Percentiles rank a stretch among this genome's conserved stretches.
Evolutionary conservation across 768 basidiomycete genomes (phyloP).

Genomic region (Termitomyces eurrhizus): DNA sequence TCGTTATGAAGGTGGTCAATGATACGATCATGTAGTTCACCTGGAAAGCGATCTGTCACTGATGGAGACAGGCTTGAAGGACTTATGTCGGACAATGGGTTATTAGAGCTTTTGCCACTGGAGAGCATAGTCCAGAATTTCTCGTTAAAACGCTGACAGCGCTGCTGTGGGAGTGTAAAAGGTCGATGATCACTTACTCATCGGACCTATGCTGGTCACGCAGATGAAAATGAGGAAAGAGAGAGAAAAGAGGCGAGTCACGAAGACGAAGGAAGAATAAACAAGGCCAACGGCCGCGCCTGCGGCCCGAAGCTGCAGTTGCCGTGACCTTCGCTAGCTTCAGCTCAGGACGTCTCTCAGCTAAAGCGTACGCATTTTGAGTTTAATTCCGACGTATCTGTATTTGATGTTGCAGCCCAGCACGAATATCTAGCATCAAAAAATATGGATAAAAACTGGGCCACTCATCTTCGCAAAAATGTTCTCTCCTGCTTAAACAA

Average conservation of each 20-base stretch:
- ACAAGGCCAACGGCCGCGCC: too few relatives aligned
- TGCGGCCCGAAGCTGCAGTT: too few relatives aligned
- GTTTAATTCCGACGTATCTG: not conserved
- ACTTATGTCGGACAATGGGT: not conserved
- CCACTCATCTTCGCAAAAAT: slow-evolving; percentile 6
- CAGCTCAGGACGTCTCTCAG: not conserved
- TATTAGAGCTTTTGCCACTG: not conserved
- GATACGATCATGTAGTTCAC: slow-evolving; percentile 4
- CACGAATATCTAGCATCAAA: not conserved
- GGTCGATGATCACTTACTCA: not conserved
- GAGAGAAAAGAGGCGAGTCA: too few relatives aligned
- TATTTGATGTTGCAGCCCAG: not conserved
- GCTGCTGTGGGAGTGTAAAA: not conserved
- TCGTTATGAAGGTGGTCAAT: slow-evolving; percentile 1
- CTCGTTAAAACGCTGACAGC: not conserved
- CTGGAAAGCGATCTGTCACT: slow-evolving; percentile 3
- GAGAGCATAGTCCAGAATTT: not conserved
- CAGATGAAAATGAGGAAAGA: too few relatives aligned
- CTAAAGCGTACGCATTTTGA: not conserved
- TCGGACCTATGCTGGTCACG: too few relatives aligned
- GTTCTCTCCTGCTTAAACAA: slow-evolving; percentile 40
- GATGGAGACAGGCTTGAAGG: not conserved
- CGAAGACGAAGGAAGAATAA: too few relatives aligned
- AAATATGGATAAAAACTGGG: not conserved
- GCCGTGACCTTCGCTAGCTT: not conserved